Percentiles rank a stretch among this genome's conserved stretches.
phyloP scores from a whole-genome alignment of 768 basidiomycete genomes.

The Sporobolomyces pararoseus region DNA sequence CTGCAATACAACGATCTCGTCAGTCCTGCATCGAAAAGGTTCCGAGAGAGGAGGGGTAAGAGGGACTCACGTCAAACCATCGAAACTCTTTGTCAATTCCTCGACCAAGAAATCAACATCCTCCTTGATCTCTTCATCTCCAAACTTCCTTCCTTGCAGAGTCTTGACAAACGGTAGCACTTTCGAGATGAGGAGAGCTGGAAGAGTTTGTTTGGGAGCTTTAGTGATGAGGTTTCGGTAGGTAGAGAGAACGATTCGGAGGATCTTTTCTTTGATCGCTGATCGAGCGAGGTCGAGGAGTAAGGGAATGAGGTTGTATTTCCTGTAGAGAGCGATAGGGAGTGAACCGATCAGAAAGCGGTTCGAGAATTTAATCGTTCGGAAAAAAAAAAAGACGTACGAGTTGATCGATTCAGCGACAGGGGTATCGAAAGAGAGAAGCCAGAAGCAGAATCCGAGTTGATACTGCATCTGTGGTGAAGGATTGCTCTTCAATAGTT shows the following conservation, averaged over 20 bases:
- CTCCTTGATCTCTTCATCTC: slow-evolving; percentile 89
- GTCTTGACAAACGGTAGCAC: slow-evolving; percentile 82
- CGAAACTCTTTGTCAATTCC: slow-evolving; percentile 76
- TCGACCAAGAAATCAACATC: slow-evolving; percentile 83
- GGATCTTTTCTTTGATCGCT: slow-evolving; percentile 95
- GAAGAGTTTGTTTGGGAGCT: slow-evolving; percentile 80
- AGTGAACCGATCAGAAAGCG: too few species aligned
- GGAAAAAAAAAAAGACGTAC: slow-evolving; percentile 53
- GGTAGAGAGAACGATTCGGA: slow-evolving; percentile 85
- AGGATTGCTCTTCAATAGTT: slow-evolving; percentile 73
- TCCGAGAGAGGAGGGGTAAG: too few species aligned
- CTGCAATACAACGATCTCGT: slow-evolving; percentile 51
- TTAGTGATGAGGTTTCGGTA: slow-evolving; percentile 90
- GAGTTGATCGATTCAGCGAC: slow-evolving; percentile 82
- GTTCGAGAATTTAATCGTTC: too few species aligned
- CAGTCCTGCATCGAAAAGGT: background rate
- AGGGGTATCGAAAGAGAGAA: slow-evolving; percentile 82
- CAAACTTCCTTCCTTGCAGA: slow-evolving; percentile 68
- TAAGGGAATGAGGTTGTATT: slow-evolving; percentile 77
- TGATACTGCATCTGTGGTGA: slow-evolving; percentile 91
- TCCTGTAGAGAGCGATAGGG: background rate
- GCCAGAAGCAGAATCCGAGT: slow-evolving; percentile 86
- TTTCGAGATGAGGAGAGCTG: slow-evolving; percentile 84
- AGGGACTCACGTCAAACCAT: slow-evolving; percentile 74
- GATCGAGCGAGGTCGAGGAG: slow-evolving; percentile 77